A percentile compares a stretch with the other conserved stretches of the same genome.
Conservation (phyloP, 345 rosid genomes). For the Euphorbia pulcherrima region DNA sequence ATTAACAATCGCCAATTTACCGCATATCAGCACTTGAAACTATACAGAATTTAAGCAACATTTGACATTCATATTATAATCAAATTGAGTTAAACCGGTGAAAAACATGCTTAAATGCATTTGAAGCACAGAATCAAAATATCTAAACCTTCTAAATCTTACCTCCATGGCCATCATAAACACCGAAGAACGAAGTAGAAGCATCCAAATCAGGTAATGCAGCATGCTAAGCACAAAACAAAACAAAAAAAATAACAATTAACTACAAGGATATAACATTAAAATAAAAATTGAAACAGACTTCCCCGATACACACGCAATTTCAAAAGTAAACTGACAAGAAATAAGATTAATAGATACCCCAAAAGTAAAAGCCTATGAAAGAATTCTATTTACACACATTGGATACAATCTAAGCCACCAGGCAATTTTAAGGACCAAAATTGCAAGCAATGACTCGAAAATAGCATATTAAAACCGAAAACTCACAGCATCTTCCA, state of each 20-base stretch:
- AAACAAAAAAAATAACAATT: conserved; percentile 11
- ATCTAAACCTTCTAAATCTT: conserved; percentile 33
- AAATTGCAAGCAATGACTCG: neutral
- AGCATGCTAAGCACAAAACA: conserved; percentile 59
- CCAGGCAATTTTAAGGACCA: neutral
- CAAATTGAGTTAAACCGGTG: neutral
- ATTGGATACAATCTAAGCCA: neutral
- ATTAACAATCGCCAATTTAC: no score
- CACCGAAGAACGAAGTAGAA: conserved; percentile 89
- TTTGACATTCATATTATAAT: neutral
- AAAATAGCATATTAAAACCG: conserved; percentile 2
- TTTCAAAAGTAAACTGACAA: neutral
- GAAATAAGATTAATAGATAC: neutral
- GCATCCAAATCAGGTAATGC: conserved; percentile 75
- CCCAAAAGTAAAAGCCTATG: neutral
- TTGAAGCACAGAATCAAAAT: neutral
- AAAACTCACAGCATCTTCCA: conserved; percentile 97
- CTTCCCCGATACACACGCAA: neutral
- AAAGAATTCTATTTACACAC: neutral
- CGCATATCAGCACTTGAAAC: neutral
- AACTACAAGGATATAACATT: conserved; percentile 7
- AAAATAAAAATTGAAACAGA: neutral
- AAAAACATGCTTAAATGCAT: neutral
- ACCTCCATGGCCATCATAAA: conserved; percentile 99
- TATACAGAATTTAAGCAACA: conserved; percentile 1